A percentile compares a stretch with the other conserved stretches of the same genome.
Evolutionary conservation across 306 rosid species (phyloP).

Genomic region (Dryas drummondii): DNA sequence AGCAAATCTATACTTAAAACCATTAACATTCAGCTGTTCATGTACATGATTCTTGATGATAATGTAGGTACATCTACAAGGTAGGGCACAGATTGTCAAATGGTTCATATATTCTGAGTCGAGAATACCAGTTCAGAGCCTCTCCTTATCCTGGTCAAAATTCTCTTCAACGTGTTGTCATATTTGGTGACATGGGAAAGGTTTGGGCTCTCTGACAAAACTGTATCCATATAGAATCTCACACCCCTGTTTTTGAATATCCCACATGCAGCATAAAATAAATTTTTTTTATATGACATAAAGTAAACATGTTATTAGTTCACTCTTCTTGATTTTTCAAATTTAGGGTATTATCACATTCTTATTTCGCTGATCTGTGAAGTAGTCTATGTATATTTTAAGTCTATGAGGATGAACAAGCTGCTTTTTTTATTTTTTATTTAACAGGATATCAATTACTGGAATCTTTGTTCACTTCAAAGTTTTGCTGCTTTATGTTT

Average conservation of each 20-base stretch:
- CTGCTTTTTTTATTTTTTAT: neutral
- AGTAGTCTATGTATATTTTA: too few relatives aligned
- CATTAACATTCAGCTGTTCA: neutral
- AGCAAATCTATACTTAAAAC: too few relatives aligned
- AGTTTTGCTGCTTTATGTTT: neutral
- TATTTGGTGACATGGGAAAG: constrained; percentile 99
- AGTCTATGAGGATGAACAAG: neutral
- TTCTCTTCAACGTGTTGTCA: constrained; percentile 74
- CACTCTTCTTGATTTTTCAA: too few relatives aligned
- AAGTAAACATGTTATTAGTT: too few relatives aligned
- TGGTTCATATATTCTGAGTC: constrained; percentile 70
- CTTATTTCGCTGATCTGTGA: too few relatives aligned
- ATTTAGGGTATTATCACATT: too few relatives aligned
- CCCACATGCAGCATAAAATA: too few relatives aligned
- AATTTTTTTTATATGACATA: too few relatives aligned
- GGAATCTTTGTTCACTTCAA: neutral
- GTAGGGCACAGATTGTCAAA: constrained; percentile 66
- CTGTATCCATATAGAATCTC: neutral
- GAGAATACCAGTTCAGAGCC: constrained; percentile 66
- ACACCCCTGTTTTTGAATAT: neutral
- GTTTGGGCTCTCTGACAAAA: constrained; percentile 38
- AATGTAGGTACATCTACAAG: constrained; percentile 68
- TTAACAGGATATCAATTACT: neutral
- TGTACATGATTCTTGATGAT: constrained; percentile 5
- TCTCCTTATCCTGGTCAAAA: constrained; percentile 96